Conservation (phyloP, 192 early-diverging fungal species). For the Geranomyces michiganensis region DNA sequence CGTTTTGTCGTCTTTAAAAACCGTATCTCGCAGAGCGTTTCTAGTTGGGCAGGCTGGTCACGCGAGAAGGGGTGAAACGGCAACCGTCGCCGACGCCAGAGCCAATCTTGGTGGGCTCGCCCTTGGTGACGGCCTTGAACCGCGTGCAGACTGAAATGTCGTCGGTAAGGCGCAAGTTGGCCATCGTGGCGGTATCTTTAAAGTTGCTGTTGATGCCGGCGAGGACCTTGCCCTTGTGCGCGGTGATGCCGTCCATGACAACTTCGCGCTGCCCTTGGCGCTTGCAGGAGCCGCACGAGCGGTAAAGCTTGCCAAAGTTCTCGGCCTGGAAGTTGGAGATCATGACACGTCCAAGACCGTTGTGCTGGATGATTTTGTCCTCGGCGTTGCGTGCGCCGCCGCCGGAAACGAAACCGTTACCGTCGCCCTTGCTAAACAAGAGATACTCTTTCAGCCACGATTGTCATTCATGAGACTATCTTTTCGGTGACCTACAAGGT, state of each 20-base stretch:
- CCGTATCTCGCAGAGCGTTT: too few relatives aligned
- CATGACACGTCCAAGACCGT: conserved; percentile 10
- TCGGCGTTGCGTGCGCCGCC: conserved; percentile 23
- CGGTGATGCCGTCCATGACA: conserved; percentile 18
- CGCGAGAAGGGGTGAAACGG: background rate
- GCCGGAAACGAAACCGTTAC: conserved; percentile 4
- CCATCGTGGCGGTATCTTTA: conserved; percentile 1
- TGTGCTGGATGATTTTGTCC: conserved; percentile 35
- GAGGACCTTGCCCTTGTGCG: conserved; percentile 16
- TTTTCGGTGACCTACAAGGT: background rate
- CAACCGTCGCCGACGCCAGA: background rate
- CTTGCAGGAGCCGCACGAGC: conserved; percentile 27
- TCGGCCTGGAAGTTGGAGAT: conserved; percentile 18
- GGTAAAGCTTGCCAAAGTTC: conserved; percentile 31
- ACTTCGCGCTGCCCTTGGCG: background rate
- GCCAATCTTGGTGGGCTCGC: conserved; percentile 17
- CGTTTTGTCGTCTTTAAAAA: too few relatives aligned
- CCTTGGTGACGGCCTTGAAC: background rate
- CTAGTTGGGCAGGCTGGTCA: too few relatives aligned
- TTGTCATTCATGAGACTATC: too few relatives aligned
- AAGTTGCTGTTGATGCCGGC: conserved; percentile 32
- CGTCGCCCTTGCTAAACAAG: conserved; percentile 2
- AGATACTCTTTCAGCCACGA: too few relatives aligned
- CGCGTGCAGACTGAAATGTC: background rate
- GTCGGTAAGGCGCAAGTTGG: background rate